Evolutionary conservation across 192 early-diverging fungal genomes (phyloP), one percentile per base, ranked within the genome.

Genomic region (Paraglomus brasilianum): DNA sequence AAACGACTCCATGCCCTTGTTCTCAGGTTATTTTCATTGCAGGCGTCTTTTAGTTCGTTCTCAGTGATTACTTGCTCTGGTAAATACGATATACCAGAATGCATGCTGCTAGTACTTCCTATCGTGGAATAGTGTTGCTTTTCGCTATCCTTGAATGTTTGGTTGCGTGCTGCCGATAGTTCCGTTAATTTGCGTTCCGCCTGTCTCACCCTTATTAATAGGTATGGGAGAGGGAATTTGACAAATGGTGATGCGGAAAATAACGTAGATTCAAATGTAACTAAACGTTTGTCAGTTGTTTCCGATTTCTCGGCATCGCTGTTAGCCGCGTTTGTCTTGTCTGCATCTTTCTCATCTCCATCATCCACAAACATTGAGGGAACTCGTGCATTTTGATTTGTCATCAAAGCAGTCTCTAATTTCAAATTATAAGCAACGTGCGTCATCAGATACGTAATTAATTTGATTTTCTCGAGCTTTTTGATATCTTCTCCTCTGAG

Each of bases 171-270:
- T 9, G 30, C 43, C n/a, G 0, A 17, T 22, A 69, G 41, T 30
- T 46, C 53, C 44, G 52, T 17, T 21, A 57, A 15, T 38, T 36
- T 69, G 19, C 50, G 40, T 69, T 69, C 91, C 21, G 84, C 84
- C 14, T 85, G 78, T 24, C 81, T 85, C 80, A 90, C 82, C 21
- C 78, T 71, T 14, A 79, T 75, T 45, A 98, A 78, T 14, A 95
- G 77, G 73, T 92, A 94, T 0, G 96, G 96, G 5, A 88, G 87
- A 11, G 92, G 89, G 69, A 95, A 95, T 41, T 75, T 75, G 22
- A 98, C 93, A 75, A 86, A 87, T 2, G 94, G 94, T 0, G 95
- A 96, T 4, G 87, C 93, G 1, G 95, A 97, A 10, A 98, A 79
- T 44, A 92, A 88, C 0, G 86, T 84, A n/a, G 80, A 74, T 71